Conservation (phyloP, 192 early-diverging fungal genomes). For the Rhizophagus prolifer region DNA sequence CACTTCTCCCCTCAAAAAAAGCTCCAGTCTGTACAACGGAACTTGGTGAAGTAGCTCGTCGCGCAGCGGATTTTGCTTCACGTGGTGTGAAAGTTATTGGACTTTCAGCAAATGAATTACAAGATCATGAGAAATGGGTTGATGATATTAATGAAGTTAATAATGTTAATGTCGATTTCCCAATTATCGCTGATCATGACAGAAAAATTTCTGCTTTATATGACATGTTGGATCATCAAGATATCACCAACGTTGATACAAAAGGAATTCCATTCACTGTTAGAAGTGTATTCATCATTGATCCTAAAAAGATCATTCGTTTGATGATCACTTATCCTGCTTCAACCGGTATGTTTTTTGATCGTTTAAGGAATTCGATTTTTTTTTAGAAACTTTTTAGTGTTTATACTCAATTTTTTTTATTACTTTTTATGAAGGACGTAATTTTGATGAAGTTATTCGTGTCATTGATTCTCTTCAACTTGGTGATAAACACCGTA, state of each 20-base stretch:
- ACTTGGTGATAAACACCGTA: conserved; percentile 81
- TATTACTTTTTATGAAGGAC: conserved; percentile 45
- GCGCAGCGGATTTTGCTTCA: conserved; percentile 70
- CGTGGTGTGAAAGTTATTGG: conserved; percentile 92
- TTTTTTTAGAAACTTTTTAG: background rate
- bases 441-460: conserved; percentile 98
- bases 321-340: conserved; percentile 92
- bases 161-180: conserved; percentile 74
- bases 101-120: conserved; percentile 86
- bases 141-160: conserved; percentile 91
- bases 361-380: background rate
- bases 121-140: conserved; percentile 85
- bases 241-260: conserved; percentile 84
- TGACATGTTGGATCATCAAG: conserved; percentile 97
- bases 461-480: conserved; percentile 92
- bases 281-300: conserved; percentile 93
- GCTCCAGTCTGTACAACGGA: conserved; percentile 96
- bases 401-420: background rate
- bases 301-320: conserved; percentile 88
- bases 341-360: conserved; percentile 50
- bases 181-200: conserved; percentile 92
- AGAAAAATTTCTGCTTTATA: conserved; percentile 87
- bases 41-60: conserved; percentile 87
- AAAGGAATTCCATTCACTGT: conserved; percentile 94
- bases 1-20: conserved; percentile 4